Conservation (phyloP, 352 stramenopile species). For the Aphanomyces astaci region DNA sequence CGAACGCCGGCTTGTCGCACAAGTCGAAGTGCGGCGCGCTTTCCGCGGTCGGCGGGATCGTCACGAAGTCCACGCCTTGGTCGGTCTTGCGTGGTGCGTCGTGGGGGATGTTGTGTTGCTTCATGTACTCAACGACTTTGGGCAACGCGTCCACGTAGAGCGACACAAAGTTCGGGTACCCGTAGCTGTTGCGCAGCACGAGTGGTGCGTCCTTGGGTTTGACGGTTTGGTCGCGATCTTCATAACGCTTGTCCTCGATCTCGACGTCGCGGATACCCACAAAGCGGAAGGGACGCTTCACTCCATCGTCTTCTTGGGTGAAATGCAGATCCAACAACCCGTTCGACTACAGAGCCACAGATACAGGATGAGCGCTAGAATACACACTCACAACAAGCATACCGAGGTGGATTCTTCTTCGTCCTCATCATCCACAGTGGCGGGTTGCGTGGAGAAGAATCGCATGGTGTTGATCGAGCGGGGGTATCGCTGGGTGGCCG, state of each 20-base stretch:
- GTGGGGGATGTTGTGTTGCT: slow-evolving; percentile 54
- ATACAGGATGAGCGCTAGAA: no score
- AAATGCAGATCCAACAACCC: slow-evolving; percentile 12
- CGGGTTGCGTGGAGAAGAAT: slow-evolving; percentile 10
- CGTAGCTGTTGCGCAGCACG: slow-evolving; percentile 64
- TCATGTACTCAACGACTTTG: slow-evolving; percentile 55
- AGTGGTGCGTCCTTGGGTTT: slow-evolving; percentile 28
- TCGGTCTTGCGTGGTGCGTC: slow-evolving; percentile 51
- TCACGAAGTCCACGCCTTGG: slow-evolving; percentile 57
- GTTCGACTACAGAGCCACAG: background rate
- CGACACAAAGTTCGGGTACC: slow-evolving; percentile 76
- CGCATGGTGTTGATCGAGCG: background rate
- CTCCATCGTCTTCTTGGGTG: slow-evolving; percentile 20
- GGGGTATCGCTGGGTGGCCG: background rate
- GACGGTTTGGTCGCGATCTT: slow-evolving; percentile 49
- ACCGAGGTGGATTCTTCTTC: background rate
- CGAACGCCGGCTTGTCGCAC: slow-evolving; percentile 66
- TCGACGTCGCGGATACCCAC: slow-evolving; percentile 75
- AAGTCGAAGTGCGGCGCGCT: slow-evolving; percentile 73
- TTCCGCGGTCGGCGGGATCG: slow-evolving; percentile 56
- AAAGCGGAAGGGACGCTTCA: slow-evolving; percentile 45
- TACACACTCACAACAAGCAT: background rate
- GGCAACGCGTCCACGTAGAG: slow-evolving; percentile 71
- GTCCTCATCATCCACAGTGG: background rate
- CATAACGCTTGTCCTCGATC: slow-evolving; percentile 58